Evolutionary conservation across 805 yeast species (phyloP).

Genomic region (Hermanozyma aechmeae): DNA sequence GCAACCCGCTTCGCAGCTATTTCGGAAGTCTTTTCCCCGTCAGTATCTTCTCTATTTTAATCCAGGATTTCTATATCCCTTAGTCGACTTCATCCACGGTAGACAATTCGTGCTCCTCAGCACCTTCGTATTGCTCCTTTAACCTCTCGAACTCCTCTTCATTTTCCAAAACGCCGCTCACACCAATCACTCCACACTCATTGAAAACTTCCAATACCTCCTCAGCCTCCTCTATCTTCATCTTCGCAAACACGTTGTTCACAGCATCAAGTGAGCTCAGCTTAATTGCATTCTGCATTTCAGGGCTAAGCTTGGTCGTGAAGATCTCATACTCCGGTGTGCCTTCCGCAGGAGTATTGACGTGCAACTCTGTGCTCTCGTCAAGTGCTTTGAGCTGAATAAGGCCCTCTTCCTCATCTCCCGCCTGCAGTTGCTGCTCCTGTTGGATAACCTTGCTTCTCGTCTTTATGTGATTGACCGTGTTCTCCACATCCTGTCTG

Average conservation of each 20-base stretch:
- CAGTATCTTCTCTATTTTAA: no score
- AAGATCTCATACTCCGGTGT: constrained; percentile 50
- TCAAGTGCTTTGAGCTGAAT: constrained; percentile 87
- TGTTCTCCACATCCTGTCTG: constrained; percentile 61
- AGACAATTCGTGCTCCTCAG: neutral
- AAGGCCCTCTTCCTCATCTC: constrained; percentile 53
- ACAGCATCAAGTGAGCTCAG: constrained; percentile 67
- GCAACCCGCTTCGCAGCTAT: no score
- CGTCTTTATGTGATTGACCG: constrained; percentile 62
- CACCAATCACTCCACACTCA: constrained; percentile 74
- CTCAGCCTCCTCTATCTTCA: constrained; percentile 77
- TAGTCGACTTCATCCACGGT: neutral
- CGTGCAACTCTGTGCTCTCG: constrained; percentile 66
- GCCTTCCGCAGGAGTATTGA: constrained; percentile 56
- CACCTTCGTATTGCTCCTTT: constrained; percentile 40
- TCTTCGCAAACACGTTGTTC: constrained; percentile 68
- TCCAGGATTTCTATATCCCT: no score
- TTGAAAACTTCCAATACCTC: constrained; percentile 61
- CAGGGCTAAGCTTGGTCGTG: constrained; percentile 40
- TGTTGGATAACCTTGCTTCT: constrained; percentile 63
- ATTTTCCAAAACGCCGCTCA: constrained; percentile 66
- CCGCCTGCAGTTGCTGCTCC: constrained; percentile 32
- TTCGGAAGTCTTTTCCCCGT: no score
- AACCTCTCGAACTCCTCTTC: constrained; percentile 56
- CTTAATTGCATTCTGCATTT: constrained; percentile 69